These are phyloP conservation scores for Diaporthe helianthi DNA, from an alignment of 2,329 filamentous ascomycete species.

Conservation along the genomic window DNA sequence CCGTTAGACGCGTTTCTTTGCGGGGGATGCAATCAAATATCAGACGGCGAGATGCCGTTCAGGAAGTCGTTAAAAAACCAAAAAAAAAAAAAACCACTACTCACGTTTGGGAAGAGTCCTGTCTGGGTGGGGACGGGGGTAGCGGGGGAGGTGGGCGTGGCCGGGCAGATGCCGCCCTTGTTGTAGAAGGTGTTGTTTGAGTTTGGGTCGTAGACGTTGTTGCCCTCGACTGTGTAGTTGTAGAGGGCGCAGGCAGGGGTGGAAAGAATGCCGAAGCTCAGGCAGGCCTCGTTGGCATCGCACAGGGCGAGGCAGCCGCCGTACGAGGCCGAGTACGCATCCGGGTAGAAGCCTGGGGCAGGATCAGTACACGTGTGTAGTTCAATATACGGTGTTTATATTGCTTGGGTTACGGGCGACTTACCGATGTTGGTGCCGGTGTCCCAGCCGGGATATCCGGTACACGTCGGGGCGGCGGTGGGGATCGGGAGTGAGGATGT, in stretches of 20 bases:
- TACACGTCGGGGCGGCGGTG: slow-evolving; percentile 30
- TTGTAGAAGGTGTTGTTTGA: slow-evolving; percentile 34
- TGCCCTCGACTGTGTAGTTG: slow-evolving; percentile 32
- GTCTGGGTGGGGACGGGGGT: slow-evolving; percentile 31
- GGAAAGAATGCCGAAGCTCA: slow-evolving; percentile 29
- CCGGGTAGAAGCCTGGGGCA: slow-evolving; percentile 25
- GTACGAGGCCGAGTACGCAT: slow-evolving; percentile 31
- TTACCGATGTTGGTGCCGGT: slow-evolving; percentile 30
- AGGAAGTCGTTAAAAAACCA: not conserved
- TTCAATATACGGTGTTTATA: not conserved
- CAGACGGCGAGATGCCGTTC: not conserved
- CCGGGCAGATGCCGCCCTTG: slow-evolving; percentile 28
- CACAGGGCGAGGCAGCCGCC: slow-evolving; percentile 30
- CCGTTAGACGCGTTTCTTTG: not conserved
- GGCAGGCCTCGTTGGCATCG: slow-evolving; percentile 28
- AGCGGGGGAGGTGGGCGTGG: slow-evolving; percentile 23
- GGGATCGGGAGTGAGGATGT: not conserved
- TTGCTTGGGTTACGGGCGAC: not conserved
- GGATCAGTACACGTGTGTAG: not conserved
- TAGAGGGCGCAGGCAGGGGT: slow-evolving; percentile 31
- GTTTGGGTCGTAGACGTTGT: slow-evolving; percentile 23
- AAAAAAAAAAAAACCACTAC: no score
- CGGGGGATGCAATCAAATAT: not conserved
- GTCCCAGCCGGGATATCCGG: slow-evolving; percentile 31
- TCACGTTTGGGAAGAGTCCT: slow-evolving; percentile 31